Evolutionary conservation across 371 early-diverging fungal species (phyloP).

Genomic region (Mucor indicus): DNA sequence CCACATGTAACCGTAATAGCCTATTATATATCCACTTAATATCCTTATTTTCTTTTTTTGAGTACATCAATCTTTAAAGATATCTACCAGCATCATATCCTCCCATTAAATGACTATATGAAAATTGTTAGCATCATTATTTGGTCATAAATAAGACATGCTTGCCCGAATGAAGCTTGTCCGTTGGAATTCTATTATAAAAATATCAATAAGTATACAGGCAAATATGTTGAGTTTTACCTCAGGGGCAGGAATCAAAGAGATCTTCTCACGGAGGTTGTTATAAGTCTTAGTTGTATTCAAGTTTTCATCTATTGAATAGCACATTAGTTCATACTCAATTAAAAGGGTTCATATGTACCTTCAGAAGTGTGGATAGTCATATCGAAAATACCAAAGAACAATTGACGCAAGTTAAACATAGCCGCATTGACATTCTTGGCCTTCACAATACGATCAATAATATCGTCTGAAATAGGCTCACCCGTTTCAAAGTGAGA

Average conservation of each 20-base stretch:
- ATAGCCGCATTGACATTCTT: constrained; percentile 77
- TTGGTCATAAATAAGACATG: neutral
- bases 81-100: constrained; percentile 75
- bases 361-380: constrained; percentile 59
- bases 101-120: constrained; percentile 77
- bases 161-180: constrained; percentile 51
- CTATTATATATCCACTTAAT: constrained; percentile 4
- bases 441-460: constrained; percentile 65
- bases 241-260: constrained; percentile 52
- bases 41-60: neutral
- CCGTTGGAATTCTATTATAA: constrained; percentile 36
- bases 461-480: constrained; percentile 70
- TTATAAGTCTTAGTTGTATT: constrained; percentile 61
- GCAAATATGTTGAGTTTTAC: constrained; percentile 13
- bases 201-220: neutral
- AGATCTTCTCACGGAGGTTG: constrained; percentile 61
- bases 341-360: neutral
- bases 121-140: neutral
- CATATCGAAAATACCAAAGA: constrained; percentile 80
- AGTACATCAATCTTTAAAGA: neutral
- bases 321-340: neutral
- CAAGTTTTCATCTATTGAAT: constrained; percentile 36
- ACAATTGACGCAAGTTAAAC: constrained; percentile 71
- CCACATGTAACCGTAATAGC: constrained; percentile 69
- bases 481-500: constrained; percentile 71